Conservation (phyloP, 2,329 filamentous ascomycete genomes). For the Pseudogymnoascus sp. region DNA sequence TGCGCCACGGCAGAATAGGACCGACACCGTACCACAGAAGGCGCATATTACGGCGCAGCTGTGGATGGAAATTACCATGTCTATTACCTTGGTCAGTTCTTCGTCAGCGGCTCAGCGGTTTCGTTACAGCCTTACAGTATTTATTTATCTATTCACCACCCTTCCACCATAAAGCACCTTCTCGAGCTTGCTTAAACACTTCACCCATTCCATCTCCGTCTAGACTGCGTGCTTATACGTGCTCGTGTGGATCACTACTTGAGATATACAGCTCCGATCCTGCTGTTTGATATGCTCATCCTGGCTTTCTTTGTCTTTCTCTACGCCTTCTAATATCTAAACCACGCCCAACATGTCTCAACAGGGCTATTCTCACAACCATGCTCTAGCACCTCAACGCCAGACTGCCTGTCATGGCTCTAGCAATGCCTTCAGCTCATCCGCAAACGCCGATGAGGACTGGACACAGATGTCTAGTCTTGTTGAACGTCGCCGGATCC, state of each 20-base stretch:
- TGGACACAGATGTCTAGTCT: slow-evolving; percentile 99
- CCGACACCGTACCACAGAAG: no score
- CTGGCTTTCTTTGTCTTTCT: not conserved
- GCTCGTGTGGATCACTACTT: not conserved
- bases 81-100: no score
- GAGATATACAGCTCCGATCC: not conserved
- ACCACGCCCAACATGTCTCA: slow-evolving; percentile 25
- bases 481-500: slow-evolving; percentile 85
- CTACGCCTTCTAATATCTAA: slow-evolving; percentile 5
- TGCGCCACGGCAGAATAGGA: no score
- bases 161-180: not conserved
- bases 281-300: not conserved
- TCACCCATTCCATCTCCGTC: not conserved
- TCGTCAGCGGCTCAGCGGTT: no score
- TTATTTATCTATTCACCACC: not conserved
- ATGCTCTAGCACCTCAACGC: slow-evolving; percentile 38
- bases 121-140: no score
- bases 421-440: slow-evolving; percentile 90
- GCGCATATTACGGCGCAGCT: no score
- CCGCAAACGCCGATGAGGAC: slow-evolving; percentile 92
- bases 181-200: not conserved
- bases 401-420: slow-evolving; percentile 68
- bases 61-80: no score
- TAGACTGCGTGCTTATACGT: not conserved
- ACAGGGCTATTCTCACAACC: slow-evolving; percentile 27